phyloP scores from a whole-genome alignment of 202 grass and related monocot species.

The Alloteropsis angusta region DNA sequence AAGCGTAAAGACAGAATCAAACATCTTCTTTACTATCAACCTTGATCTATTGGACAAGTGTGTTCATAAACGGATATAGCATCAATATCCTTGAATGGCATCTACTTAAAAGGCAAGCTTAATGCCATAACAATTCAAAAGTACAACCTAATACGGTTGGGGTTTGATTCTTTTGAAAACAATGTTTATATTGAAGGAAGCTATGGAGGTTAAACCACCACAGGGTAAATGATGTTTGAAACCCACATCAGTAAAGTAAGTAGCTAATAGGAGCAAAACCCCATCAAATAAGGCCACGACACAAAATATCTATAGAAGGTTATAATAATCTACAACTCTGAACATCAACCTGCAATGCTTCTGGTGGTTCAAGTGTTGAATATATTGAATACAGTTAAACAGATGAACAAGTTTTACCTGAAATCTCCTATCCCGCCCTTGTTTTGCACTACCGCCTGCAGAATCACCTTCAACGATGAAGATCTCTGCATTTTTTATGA shows the following conservation, averaged over 20 bases:
- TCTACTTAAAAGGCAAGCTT: neutral
- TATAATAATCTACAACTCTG: neutral
- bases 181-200: neutral
- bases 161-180: neutral
- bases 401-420: conserved; percentile 47
- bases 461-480: conserved; percentile 99
- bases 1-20: neutral
- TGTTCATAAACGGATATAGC: neutral
- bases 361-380: neutral
- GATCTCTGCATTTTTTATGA: conserved; percentile 56
- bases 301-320: neutral
- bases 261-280: neutral
- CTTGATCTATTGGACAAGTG: neutral
- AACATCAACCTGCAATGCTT: neutral
- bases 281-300: neutral
- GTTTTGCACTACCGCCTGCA: conserved; percentile 95
- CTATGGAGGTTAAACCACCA: neutral
- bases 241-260: neutral
- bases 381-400: neutral
- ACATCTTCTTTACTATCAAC: neutral
- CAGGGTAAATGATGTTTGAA: neutral
- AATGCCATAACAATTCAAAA: neutral
- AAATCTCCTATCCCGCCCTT: conserved; percentile 92
- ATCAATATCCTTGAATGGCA: neutral
- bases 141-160: neutral